Evolutionary conservation across 306 rosid genomes (phyloP).

Genomic region (Biancaea sappan): DNA sequence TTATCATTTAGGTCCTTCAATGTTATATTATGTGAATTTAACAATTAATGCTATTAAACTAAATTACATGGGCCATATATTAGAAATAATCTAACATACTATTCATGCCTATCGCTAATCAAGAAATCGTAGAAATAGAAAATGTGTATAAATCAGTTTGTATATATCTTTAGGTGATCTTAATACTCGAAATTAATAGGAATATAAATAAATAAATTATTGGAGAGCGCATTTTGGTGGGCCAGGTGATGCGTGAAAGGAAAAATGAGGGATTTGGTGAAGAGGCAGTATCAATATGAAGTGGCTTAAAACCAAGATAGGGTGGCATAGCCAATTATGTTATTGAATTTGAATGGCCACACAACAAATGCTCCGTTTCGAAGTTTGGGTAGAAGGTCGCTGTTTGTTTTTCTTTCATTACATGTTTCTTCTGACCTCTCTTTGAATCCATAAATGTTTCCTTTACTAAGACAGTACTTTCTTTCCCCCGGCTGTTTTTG

Average conservation of each 20-base stretch:
- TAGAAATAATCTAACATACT: too few relatives aligned
- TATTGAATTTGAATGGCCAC: constrained; percentile 26
- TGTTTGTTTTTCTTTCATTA: neutral
- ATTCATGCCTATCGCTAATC: too few relatives aligned
- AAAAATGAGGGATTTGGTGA: constrained; percentile 23
- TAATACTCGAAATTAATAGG: neutral
- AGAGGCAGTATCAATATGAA: constrained; percentile 43
- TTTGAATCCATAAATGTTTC: neutral
- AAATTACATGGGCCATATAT: too few relatives aligned
- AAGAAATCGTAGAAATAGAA: too few relatives aligned
- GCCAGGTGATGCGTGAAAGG: neutral
- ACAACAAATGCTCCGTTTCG: constrained; percentile 3
- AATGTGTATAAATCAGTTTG: too few relatives aligned
- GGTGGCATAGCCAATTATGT: constrained; percentile 21
- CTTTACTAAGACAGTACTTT: constrained; percentile 21
- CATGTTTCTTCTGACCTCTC: neutral
- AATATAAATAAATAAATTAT: neutral
- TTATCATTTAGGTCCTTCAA: too few relatives aligned
- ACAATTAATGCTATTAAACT: too few relatives aligned
- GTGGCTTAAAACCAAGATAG: neutral
- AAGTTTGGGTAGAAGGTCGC: constrained; percentile 12
- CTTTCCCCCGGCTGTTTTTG: neutral
- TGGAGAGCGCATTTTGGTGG: neutral
- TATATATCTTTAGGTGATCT: neutral
- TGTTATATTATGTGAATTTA: too few relatives aligned